Evolutionary conservation across 2,329 filamentous ascomycete genomes (phyloP), one percentile per base, ranked within the genome.

Genomic region (Sporothrix curviconia): DNA sequence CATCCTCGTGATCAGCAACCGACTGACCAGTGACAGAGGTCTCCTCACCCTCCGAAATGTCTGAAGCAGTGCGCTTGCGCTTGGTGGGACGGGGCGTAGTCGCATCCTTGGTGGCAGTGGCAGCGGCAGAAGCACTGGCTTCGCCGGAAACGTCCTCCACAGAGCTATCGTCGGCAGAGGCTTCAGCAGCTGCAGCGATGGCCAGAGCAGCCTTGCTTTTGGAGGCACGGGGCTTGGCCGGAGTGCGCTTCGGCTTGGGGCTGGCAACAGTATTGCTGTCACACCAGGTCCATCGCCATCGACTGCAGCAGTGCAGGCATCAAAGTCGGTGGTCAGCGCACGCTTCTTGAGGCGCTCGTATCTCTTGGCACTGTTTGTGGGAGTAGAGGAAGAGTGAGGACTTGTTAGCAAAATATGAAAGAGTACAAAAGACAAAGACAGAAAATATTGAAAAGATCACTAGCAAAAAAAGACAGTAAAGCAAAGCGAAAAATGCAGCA

Each of bases 341-440:
- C 43, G 39, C 43, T 61, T 60, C 47, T 60, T 74, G 66, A 89
- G 76, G 32, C 85, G 80, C 69, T 86, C 82, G 65, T 85, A 88
- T 63, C 85, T 75, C 70, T 88, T 88, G 61, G 83, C 80, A 1
- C 85, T 88, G 65, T 17, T 12, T 22, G 9, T 42, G 25, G 37
- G n/a, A n/a, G n/a, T n/a, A n/a, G n/a, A n/a, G n/a, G n/a, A n/a
- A n/a, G 19, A 51, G 49, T 40, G 30, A 24, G 22, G 22, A 11
- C 14, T 19, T 32, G 52, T 46, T 19, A 50, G 42, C 12, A 54
- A 34, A 37, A n/a, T n/a, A n/a, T n/a, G 14, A 12, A 43, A 19
- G 51, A 46, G 30, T 56, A 34, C 49, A 43, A 53, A 25, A 15
- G 32, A 24, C 42, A 39, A n/a, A 30, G 30, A 6, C 7, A 30